Conservation (phyloP, 345 rosid species). For the Salix purpurea region DNA sequence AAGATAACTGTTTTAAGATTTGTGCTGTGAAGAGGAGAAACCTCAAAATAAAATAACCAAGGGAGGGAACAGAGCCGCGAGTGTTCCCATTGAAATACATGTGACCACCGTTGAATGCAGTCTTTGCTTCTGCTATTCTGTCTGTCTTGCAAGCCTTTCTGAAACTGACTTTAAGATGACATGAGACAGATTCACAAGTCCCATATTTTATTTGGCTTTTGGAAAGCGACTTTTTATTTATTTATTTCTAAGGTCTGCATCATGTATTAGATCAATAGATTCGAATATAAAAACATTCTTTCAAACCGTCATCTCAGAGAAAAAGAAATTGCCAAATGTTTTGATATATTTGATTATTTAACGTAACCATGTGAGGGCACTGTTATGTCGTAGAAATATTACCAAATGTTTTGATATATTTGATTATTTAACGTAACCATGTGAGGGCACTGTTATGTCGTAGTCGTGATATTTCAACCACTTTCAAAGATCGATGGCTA, state of each 20-base stretch:
- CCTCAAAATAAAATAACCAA: constrained; percentile 80
- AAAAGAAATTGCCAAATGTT: background rate
- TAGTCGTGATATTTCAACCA: background rate
- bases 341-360: background rate
- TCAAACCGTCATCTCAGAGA: background rate
- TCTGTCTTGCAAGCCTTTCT: background rate
- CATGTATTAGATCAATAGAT: too few species aligned
- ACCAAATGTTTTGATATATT: background rate
- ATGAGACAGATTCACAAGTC: too few species aligned
- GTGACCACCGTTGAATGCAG: constrained; percentile 72
- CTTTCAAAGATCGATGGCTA: background rate
- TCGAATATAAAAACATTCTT: background rate
- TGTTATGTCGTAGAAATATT: background rate
- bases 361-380: background rate
- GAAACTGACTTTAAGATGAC: too few species aligned
- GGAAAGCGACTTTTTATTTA: too few species aligned
- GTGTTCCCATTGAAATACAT: constrained; percentile 71
- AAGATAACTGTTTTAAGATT: too few species aligned
- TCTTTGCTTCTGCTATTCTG: constrained; percentile 43
- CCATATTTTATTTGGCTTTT: too few species aligned
- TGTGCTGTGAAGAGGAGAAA: background rate
- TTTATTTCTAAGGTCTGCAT: too few species aligned
- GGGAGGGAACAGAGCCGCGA: constrained; percentile 78
- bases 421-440: background rate
- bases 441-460: background rate